A percentile compares a stretch with the other conserved stretches of the same genome.
phyloP scores from a whole-genome alignment of 1,284 basidiomycete genomes.

The Cutaneotrichosporon cyanovorans region DNA sequence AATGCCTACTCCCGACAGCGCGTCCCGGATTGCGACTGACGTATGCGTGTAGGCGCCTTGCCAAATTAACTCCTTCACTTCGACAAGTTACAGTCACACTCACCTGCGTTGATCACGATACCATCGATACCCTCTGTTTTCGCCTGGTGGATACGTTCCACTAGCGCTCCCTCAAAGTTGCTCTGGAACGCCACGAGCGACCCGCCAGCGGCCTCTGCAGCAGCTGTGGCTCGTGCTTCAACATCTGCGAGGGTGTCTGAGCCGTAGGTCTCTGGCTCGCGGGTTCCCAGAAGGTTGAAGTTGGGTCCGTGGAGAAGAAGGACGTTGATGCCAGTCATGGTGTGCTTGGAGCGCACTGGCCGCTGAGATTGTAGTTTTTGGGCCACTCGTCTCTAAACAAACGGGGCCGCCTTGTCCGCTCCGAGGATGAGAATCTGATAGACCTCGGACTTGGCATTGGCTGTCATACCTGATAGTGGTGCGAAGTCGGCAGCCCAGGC shows the following conservation, averaged over 20 bases:
- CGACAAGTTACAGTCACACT: conserved; percentile 15
- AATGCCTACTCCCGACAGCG: conserved; percentile 28
- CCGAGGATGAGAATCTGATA: too few species aligned
- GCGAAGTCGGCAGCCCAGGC: too few species aligned
- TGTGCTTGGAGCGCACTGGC: too few species aligned
- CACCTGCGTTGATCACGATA: conserved; percentile 41
- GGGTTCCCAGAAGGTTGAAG: conserved; percentile 40
- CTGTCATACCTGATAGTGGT: too few species aligned
- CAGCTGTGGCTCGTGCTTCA: conserved; percentile 8
- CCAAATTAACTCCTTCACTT: not conserved
- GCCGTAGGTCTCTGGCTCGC: conserved; percentile 42
- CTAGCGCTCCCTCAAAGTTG: conserved; percentile 40
- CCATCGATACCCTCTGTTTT: conserved; percentile 27
- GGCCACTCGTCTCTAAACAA: too few species aligned
- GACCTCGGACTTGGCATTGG: too few species aligned
- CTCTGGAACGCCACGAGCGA: conserved; percentile 32
- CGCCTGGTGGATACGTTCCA: conserved; percentile 40
- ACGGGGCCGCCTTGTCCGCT: too few species aligned
- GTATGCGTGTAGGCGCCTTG: conserved; percentile 35
- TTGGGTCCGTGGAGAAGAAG: conserved; percentile 39
- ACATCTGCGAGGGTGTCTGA: conserved; percentile 55
- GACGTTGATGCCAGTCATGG: too few species aligned
- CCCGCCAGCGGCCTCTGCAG: conserved; percentile 14
- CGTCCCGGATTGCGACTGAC: conserved; percentile 39
- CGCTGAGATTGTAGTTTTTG: too few species aligned